Conservation (phyloP, 768 basidiomycete genomes). For the Boletus bicolor region DNA sequence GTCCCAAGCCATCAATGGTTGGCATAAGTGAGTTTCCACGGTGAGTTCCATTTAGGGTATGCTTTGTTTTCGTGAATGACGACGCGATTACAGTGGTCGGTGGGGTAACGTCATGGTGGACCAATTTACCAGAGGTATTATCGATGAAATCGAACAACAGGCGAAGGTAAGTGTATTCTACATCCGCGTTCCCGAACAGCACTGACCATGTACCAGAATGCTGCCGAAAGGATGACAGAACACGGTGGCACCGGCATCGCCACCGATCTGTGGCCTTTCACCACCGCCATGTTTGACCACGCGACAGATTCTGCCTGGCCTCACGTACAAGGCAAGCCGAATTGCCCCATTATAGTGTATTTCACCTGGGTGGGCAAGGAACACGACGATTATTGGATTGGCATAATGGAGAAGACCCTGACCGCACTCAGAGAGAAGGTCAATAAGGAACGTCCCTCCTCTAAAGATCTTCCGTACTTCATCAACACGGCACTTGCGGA, state of each 20-base stretch:
- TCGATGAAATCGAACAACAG: conserved; percentile 3
- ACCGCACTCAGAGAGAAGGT: conserved; percentile 1
- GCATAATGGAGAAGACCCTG: conserved; percentile 3
- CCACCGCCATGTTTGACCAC: conserved; percentile 14
- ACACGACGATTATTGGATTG: conserved; percentile 12
- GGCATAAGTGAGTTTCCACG: conserved; percentile 8
- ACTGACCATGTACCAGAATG: background rate
- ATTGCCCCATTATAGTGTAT: conserved; percentile 12
- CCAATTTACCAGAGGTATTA: conserved; percentile 10
- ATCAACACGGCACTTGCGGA: conserved; percentile 9
- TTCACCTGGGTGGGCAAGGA: conserved; percentile 10
- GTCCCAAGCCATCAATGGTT: background rate
- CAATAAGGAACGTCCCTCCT: background rate
- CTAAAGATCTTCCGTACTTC: conserved; percentile 5
- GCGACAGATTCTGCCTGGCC: conserved; percentile 14
- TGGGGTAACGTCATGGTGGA: conserved; percentile 19
- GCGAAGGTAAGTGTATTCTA: background rate
- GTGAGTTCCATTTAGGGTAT: background rate
- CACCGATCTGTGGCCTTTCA: conserved; percentile 16
- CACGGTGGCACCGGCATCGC: conserved; percentile 6
- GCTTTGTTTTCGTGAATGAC: background rate
- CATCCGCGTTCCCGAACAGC: too few relatives aligned
- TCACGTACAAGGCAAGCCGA: conserved; percentile 6
- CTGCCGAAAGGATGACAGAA: background rate
- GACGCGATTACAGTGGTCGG: conserved; percentile 5